A percentile compares a stretch with the other conserved stretches of the same genome.
These are phyloP conservation scores for Aureobasidium sp. DNA, from an alignment of 2,329 filamentous ascomycete genomes.

Conservation along the genomic window DNA sequence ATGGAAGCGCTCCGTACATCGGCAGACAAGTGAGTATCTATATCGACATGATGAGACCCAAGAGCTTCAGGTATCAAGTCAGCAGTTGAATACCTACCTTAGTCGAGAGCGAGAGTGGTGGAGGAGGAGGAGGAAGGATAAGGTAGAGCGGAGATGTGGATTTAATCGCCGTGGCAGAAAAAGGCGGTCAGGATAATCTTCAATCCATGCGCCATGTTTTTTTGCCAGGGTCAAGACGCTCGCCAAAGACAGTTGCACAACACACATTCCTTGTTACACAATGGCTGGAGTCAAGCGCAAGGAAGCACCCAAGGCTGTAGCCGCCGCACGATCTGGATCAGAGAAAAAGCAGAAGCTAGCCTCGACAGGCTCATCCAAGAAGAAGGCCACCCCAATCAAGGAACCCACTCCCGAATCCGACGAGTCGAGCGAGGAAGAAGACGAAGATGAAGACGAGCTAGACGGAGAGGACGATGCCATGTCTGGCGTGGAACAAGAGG, in stretches of 20 bases:
- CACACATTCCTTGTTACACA: not conserved
- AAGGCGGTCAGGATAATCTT: no score
- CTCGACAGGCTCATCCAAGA: slow-evolving; percentile 6
- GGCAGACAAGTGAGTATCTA: no score
- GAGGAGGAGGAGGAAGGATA: no score
- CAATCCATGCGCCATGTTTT: not conserved
- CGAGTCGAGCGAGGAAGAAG: slow-evolving; percentile 13
- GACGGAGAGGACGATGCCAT: not conserved
- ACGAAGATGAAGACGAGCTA: slow-evolving; percentile 13
- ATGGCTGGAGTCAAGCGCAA: slow-evolving; percentile 36
- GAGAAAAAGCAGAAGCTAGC: slow-evolving; percentile 36
- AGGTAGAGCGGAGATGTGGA: no score
- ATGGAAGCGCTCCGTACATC: no score
- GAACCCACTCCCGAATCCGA: slow-evolving; percentile 8
- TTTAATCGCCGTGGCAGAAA: no score
- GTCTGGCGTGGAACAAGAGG: slow-evolving; percentile 14
- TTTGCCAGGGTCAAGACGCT: slow-evolving; percentile 1
- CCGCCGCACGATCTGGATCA: slow-evolving; percentile 21
- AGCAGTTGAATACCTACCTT: no score
- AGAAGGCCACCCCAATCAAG: slow-evolving; percentile 5
- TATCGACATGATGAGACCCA: no score
- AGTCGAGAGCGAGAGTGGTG: no score
- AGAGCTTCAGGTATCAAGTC: no score
- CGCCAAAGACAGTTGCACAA: not conserved
- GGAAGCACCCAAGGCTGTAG: slow-evolving; percentile 31